Evolutionary conservation across 2,329 filamentous ascomycete species (phyloP).

Genomic region (Ceratocystis variospora): DNA sequence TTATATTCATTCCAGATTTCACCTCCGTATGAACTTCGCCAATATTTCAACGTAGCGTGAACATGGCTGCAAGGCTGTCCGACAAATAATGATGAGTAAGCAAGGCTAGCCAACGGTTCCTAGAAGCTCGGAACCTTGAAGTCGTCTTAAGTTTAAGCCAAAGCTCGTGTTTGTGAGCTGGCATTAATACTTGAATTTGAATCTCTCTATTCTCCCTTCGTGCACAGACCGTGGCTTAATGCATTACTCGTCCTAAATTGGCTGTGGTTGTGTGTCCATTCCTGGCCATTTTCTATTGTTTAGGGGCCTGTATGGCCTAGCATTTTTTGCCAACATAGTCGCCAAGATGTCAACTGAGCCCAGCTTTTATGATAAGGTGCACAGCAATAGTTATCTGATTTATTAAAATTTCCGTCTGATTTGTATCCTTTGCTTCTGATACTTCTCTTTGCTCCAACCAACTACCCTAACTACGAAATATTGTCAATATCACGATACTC

Average conservation of each 20-base stretch:
- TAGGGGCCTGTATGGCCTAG: background rate
- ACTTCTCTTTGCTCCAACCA: background rate
- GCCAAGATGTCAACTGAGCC: background rate
- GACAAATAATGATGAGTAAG: slow-evolving; percentile 2
- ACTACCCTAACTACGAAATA: background rate
- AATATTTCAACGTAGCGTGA: background rate
- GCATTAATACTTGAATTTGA: too few species aligned
- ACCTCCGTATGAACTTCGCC: background rate
- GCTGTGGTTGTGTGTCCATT: background rate
- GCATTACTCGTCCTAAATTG: background rate
- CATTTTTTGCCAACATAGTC: background rate
- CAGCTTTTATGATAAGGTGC: background rate
- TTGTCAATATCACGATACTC: background rate
- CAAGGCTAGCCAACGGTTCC: background rate
- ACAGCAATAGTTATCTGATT: background rate
- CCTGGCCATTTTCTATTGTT: background rate
- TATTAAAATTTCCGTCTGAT: background rate
- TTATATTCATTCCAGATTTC: background rate
- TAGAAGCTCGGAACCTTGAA: background rate
- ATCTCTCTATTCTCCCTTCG: background rate
- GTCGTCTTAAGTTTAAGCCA: too few species aligned
- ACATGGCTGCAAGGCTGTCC: background rate
- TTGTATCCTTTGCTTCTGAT: background rate
- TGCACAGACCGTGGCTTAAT: background rate
- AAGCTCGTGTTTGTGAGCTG: too few species aligned